Evolutionary conservation across 805 yeast genomes (phyloP).

Genomic region (Wickerhamomyces pijperi): DNA sequence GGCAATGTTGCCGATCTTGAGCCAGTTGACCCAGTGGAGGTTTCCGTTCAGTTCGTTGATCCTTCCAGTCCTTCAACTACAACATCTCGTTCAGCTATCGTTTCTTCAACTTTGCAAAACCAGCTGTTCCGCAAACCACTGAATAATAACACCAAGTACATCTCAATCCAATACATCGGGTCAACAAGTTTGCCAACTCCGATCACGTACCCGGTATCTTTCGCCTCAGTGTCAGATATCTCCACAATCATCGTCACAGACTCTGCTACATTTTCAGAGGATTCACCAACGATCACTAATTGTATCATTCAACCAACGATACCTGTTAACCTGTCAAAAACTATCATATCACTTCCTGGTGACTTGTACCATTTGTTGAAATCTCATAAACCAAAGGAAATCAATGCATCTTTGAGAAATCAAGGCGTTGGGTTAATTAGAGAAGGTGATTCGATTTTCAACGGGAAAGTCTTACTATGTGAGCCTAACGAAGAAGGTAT

Average conservation of each 20-base stretch:
- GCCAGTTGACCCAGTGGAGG: background rate
- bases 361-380: slow-evolving; percentile 12
- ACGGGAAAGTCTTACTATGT: slow-evolving; percentile 43
- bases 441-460: slow-evolving; percentile 10
- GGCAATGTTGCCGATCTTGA: no score
- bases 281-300: background rate
- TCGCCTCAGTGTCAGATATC: background rate
- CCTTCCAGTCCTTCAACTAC: background rate
- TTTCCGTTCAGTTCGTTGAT: background rate
- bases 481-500: slow-evolving; percentile 71
- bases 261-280: background rate
- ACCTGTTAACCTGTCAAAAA: slow-evolving; percentile 9
- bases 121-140: background rate
- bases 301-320: slow-evolving; percentile 1
- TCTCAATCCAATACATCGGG: background rate
- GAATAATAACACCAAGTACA: no score
- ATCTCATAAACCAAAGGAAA: slow-evolving; percentile 8
- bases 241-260: background rate
- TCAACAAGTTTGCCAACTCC: background rate
- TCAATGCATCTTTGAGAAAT: slow-evolving; percentile 5
- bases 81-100: background rate
- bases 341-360: slow-evolving; percentile 14
- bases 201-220: background rate
- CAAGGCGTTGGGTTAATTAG: slow-evolving; percentile 7
- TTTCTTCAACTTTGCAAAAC: background rate